Base-by-base conservation (phyloP, 2,329 filamentous ascomycete genomes). In the Trichoderma sp. region DNA sequence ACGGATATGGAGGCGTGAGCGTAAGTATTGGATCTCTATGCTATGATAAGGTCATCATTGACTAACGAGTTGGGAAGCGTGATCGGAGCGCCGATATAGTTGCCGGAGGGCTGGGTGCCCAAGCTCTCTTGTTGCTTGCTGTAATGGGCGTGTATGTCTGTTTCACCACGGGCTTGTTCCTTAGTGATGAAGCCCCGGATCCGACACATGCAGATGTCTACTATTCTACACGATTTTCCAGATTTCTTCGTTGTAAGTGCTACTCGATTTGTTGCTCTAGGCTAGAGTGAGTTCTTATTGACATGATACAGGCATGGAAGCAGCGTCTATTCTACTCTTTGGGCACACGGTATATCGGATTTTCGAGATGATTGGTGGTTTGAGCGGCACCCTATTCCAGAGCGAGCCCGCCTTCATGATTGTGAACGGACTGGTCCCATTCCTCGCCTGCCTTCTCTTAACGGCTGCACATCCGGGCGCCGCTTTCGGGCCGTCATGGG, bases 51-150 rank as follows among this genome's bases (percentile, higher is more conserved):
- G 15, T 12, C 9, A 3, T 5, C 48, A n/a, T n/a, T n/a, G n/a
- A 54, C 72, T 75, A 32, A 76, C 69, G 32, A n/a, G 3, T 15
- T 9, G 19, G 29, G 19, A 71, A 80, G 79, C 74, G 74, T 63
- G 66, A 67, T 22, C 74, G 77, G 71, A 75, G 83, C 10, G 68
- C 77, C 32, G 75, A 74, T 27, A 74, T 86, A 13, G 73, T 83
- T n/a, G 75, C 82, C 7, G 79, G 76, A 2, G 84, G 84, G 8
- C 71, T 86, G 13, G 80, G 74, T 2, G 73, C 86, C 22, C 84
- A 85, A 68, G 73, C 80, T 2, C 67, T 75, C 5, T 77, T 80
- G 5, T 73, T 86, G 10, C 56, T 80, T 32, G 71, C 78, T 12
- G 83, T 82, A 67, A 74, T 80, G 19, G 74, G 71, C 22, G 75